Evolutionary conservation across 108 stramenopile genomes (phyloP), one percentile per base, ranked within the genome.

Genomic region (Licmophora abbreviata): DNA sequence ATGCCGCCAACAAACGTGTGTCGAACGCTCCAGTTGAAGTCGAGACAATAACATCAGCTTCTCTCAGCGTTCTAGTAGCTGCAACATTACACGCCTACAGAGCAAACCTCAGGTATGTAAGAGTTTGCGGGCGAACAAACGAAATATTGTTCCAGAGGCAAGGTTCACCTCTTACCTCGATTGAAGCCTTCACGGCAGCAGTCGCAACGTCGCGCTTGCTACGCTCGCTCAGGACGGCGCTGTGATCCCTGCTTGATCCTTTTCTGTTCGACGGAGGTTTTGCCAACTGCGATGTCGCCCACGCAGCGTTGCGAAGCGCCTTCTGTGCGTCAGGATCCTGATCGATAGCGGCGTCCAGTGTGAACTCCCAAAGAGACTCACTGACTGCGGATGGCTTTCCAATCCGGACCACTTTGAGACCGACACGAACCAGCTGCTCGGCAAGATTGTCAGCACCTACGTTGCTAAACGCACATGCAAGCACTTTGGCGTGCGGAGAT

Each of bases 11-110:
- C 6, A 99, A 75, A 28, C 95, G 85, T 9, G 92, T 67, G 64
- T 99, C 98, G 4, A 91, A 94, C 9, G 98, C 96, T 22, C 97
- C 97, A 5, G 92, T 89, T 28, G 91, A 97, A 4, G 97, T 98
- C 22, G 80, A 68, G 23, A 97, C 96, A 48, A 99, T 94, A 12
- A 98, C 86, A 61, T 99, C 97, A 8, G 96, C 96, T 9, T 92
- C 92, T 29, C 93, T 79, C 26, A 99, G 56, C n/a, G 95, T 87
- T 48, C 68, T 76, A 6, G 80, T 72, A 1, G 85, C 85, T 29
- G 87, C 87, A 20, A 79, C 68, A 53, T 88, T 84, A 59, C 83
- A 78, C 18, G 83, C 79, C 49, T 56, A 12, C 2, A 30, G n/a
- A n/a, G n/a, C n/a, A n/a, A n/a, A n/a, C n/a, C n/a, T n/a, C n/a